Conservation (phyloP, 2,329 filamentous ascomycete genomes). For the Neofusicoccum sp. region DNA sequence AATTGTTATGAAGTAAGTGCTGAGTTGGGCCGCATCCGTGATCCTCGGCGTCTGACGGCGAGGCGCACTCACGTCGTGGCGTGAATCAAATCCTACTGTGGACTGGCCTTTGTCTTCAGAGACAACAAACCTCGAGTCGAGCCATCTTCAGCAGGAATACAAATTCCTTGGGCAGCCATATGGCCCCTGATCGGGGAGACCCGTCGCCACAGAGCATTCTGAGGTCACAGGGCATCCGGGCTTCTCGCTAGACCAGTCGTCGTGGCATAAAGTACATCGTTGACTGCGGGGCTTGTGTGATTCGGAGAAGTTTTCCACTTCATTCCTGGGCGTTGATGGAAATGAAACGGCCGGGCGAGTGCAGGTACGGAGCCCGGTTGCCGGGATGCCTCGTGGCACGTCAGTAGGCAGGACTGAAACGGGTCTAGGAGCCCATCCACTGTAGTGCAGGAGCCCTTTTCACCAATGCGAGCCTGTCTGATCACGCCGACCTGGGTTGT, state of each 20-base stretch:
- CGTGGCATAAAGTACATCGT: neutral
- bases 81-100: neutral
- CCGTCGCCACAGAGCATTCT: neutral
- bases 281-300: neutral
- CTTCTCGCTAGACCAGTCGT: no score
- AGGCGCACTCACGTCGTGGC: neutral
- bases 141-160: neutral
- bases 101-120: neutral
- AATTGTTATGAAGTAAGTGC: neutral
- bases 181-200: no score
- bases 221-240: no score
- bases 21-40: neutral
- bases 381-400: conserved; percentile 13
- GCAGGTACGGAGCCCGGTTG: conserved; percentile 8
- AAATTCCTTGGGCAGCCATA: neutral
- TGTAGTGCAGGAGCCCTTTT: neutral
- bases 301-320: neutral
- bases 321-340: neutral
- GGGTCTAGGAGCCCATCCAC: neutral
- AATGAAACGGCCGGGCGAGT: conserved; percentile 13
- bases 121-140: neutral
- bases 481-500: neutral
- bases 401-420: conserved; percentile 1
- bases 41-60: neutral
- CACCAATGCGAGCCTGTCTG: neutral